Evolutionary conservation across 495 filamentous ascomycete genomes (phyloP).

Genomic region (Hypoxylon intermedium): DNA sequence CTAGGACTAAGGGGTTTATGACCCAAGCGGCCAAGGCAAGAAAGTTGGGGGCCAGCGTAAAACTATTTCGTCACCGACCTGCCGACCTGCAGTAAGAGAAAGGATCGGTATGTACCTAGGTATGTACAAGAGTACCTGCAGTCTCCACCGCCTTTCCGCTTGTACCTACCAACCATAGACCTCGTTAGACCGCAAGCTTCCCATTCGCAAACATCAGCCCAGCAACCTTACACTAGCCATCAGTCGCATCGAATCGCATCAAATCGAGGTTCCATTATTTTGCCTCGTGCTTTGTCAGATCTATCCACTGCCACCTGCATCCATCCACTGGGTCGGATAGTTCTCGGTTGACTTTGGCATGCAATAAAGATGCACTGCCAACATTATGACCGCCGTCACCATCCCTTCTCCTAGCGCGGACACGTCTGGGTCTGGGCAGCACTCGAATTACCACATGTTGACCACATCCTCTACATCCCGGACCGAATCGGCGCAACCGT

Average conservation of each 20-base stretch:
- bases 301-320: no score
- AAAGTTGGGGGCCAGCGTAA: no score
- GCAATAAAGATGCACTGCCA: conserved; percentile 29
- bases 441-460: conserved; percentile 10
- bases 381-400: conserved; percentile 32
- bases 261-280: background rate
- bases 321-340: background rate
- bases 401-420: conserved; percentile 32
- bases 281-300: background rate
- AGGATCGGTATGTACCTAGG: background rate
- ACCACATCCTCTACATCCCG: conserved; percentile 24
- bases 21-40: no score
- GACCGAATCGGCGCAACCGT: conserved; percentile 2
- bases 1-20: no score
- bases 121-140: background rate
- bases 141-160: conserved; percentile 30
- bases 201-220: conserved; percentile 31
- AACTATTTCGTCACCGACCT: background rate
- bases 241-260: conserved; percentile 21
- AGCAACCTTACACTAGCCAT: background rate
- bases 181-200: conserved; percentile 21
- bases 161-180: conserved; percentile 31
- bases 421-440: conserved; percentile 22
- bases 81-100: no score
- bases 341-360: conserved; percentile 1